Percentiles rank a stretch among this genome's conserved stretches.
phyloP scores from a whole-genome alignment of 23 red algal genomes.

The Chondrus crispus region DNA sequence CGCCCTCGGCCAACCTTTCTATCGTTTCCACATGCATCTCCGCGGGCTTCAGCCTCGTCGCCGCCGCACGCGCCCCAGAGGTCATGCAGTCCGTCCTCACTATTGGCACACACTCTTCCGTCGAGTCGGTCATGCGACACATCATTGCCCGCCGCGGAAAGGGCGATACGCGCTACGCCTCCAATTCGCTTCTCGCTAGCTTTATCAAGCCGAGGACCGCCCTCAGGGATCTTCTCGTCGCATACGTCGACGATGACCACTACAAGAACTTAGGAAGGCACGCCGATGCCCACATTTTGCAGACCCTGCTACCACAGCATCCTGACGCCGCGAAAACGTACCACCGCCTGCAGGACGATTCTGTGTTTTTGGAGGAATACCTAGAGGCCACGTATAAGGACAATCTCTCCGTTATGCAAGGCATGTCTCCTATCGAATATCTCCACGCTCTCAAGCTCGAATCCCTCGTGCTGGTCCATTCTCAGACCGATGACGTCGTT shows the following conservation, averaged over 20 bases:
- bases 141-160: not conserved
- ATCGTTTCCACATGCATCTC: constrained; percentile 40
- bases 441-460: constrained; percentile 26
- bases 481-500: constrained; percentile 43
- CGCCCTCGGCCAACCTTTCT: constrained; percentile 2
- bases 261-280: constrained; percentile 21
- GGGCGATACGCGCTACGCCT: constrained; percentile 36
- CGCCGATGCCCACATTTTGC: constrained; percentile 4
- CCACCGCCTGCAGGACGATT: constrained; percentile 33
- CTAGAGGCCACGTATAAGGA: not conserved
- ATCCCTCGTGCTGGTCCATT: constrained; percentile 29
- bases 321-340: constrained; percentile 38
- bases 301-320: not conserved
- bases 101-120: constrained; percentile 36
- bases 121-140: not conserved
- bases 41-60: constrained; percentile 35
- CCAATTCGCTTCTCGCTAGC: constrained; percentile 25
- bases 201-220: not conserved
- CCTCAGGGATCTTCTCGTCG: constrained; percentile 5
- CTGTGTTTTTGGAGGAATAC: not conserved
- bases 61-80: not conserved
- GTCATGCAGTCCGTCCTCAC: constrained; percentile 15
- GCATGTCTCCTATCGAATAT: constrained; percentile 40
- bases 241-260: constrained; percentile 57
- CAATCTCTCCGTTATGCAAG: not conserved